A percentile compares a stretch with the other conserved stretches of the same genome.
phyloP scores from a whole-genome alignment of 2,329 filamentous ascomycete genomes.

The Tolypocladium guangdongense region DNA sequence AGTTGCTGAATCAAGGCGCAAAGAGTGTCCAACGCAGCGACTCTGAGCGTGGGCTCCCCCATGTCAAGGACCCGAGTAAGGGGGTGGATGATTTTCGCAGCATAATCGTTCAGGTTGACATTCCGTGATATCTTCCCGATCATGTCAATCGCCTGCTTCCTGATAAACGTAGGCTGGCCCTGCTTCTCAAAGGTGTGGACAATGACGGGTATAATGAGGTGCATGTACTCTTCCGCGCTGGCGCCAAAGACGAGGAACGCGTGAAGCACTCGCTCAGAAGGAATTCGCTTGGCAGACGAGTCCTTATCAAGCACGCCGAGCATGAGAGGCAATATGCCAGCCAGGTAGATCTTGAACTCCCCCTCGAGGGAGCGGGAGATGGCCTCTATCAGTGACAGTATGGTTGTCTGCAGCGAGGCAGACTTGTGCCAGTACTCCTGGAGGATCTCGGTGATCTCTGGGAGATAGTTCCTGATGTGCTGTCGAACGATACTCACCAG shows the following conservation, averaged over 20 bases:
- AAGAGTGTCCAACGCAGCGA: constrained; percentile 82
- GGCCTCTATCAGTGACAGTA: constrained; percentile 82
- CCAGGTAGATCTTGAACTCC: constrained; percentile 95
- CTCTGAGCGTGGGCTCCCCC: constrained; percentile 61
- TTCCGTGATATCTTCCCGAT: constrained; percentile 89
- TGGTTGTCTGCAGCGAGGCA: constrained; percentile 75
- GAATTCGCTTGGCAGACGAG: constrained; percentile 58
- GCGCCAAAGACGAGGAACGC: constrained; percentile 93
- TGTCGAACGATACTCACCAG: constrained; percentile 92
- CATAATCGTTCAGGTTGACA: constrained; percentile 95
- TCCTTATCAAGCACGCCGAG: constrained; percentile 88
- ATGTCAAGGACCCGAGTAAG: constrained; percentile 71
- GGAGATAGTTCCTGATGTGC: constrained; percentile 86
- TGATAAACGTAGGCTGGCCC: constrained; percentile 65
- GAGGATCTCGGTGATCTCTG: constrained; percentile 74
- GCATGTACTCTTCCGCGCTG: constrained; percentile 97
- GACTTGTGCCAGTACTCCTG: constrained; percentile 84
- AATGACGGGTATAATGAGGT: constrained; percentile 91
- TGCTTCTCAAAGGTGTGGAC: constrained; percentile 89
- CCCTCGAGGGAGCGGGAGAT: constrained; percentile 90
- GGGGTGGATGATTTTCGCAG: constrained; percentile 91
- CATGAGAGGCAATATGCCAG: constrained; percentile 83
- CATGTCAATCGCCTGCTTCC: constrained; percentile 86
- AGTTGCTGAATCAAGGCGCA: constrained; percentile 94
- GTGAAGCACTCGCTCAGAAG: constrained; percentile 84